Conservation (phyloP, 192 early-diverging fungal genomes). For the Backusella psychrophila region DNA sequence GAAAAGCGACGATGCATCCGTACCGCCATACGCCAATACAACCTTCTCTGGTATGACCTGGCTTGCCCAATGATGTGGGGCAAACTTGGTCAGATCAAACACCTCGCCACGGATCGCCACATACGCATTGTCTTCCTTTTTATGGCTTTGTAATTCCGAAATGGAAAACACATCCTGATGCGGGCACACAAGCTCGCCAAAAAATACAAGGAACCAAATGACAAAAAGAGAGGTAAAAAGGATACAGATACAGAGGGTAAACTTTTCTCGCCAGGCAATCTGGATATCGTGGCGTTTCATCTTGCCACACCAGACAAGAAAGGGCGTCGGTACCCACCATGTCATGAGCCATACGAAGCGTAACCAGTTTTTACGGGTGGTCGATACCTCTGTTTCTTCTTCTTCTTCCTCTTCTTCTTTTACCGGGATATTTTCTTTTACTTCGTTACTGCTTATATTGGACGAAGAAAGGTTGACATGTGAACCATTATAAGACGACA, state of each 20-base stretch:
- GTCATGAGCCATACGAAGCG: constrained; percentile 74
- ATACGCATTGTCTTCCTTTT: constrained; percentile 50
- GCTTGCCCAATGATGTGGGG: constrained; percentile 47
- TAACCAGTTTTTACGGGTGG: constrained; percentile 79
- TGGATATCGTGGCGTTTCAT: constrained; percentile 78
- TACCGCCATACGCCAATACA: constrained; percentile 52
- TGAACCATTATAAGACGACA: constrained; percentile 2
- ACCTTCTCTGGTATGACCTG: constrained; percentile 55
- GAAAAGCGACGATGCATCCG: constrained; percentile 63
- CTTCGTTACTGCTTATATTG: not conserved
- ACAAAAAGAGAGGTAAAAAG: constrained; percentile 72
- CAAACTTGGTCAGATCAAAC: constrained; percentile 72
- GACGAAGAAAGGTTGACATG: constrained; percentile 24
- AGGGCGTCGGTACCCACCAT: constrained; percentile 77
- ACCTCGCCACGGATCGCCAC: constrained; percentile 77
- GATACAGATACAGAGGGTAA: constrained; percentile 86
- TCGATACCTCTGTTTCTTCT: constrained; percentile 42
- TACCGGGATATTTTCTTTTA: constrained; percentile 20
- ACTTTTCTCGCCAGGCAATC: constrained; percentile 97
- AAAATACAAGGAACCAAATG: constrained; percentile 80
- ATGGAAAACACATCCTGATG: constrained; percentile 69
- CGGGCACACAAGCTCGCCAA: constrained; percentile 74
- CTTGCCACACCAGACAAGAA: constrained; percentile 67
- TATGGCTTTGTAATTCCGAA: constrained; percentile 45
- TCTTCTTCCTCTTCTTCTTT: constrained; percentile 37